Evolutionary conservation across 1,284 basidiomycete species (phyloP), one percentile per base, ranked within the genome.

Genomic region (Athelia sp.): DNA sequence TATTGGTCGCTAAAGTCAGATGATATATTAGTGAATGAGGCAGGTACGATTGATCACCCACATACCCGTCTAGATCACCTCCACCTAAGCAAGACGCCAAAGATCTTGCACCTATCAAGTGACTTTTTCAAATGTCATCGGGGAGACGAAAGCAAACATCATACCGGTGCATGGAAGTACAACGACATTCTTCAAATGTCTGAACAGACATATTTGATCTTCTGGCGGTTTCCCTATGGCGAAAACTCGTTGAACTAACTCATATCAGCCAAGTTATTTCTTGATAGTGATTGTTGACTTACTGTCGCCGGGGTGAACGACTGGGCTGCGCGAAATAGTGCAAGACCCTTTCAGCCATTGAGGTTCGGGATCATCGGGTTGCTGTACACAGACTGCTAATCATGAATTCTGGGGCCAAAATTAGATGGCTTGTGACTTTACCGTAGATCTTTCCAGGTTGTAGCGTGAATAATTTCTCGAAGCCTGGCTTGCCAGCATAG

Each of bases 231-330:
- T 72, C 2, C 87, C 87, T 46, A 90, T 80, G 3, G 87, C 87
- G 50, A 68, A 71, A 0, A 87, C 85, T 43, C 81, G 73, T 67
- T 87, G 84, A 1, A 89, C 87, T 24, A 21, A 22, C 48, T 43
- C 17, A 38, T 21, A 29, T 54, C 9, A 55, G 46, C 43, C 19
- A 51, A 29, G 44, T 22, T 48, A 24, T 9, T 3, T n/a, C 4
- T n/a, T 6, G 18, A 4, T 8, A 19, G 43, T 34, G 49, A 26
- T 17, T 48, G 21, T 36, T 32, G 2, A 46, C 68, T 51, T 55
- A 84, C 84, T 76, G 60, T 88, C 85, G n/a, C 85, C 85, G 11
- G 83, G 79, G 62, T 88, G 84, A 29, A 79, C 74, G 2, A 83
- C 80, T 14, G 85, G 85, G 61, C 69, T 72, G 17, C 67, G 61